Evolutionary conservation across 495 filamentous ascomycete species (phyloP).

Genomic region (Echria macrotheca): DNA sequence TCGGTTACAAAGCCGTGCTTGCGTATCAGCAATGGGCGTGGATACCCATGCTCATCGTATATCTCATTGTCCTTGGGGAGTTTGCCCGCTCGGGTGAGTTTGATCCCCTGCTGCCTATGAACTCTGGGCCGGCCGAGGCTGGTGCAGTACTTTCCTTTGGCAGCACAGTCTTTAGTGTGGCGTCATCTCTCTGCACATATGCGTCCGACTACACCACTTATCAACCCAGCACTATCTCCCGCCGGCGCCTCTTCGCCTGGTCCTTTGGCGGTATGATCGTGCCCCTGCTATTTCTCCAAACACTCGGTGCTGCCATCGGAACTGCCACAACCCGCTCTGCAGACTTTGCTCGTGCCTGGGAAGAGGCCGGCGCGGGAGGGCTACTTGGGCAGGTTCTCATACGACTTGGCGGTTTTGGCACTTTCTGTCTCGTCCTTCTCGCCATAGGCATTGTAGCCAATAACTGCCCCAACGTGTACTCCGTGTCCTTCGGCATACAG

Average conservation of each 20-base stretch:
- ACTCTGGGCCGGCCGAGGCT: not conserved
- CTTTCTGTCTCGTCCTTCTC: not conserved
- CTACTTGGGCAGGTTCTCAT: not conserved
- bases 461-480: not conserved
- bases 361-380: not conserved
- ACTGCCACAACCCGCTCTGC: not conserved
- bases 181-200: not conserved
- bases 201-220: not conserved
- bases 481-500: not conserved
- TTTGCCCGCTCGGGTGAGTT: slow-evolving; percentile 73
- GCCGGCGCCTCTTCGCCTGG: not conserved
- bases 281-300: not conserved
- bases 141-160: not conserved
- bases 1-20: slow-evolving; percentile 81
- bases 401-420: not conserved
- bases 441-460: not conserved
- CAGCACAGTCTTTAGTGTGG: not conserved
- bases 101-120: slow-evolving; percentile 55
- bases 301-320: not conserved
- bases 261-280: not conserved
- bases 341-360: not conserved
- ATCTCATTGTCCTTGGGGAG: slow-evolving; percentile 67
- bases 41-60: slow-evolving; percentile 61
- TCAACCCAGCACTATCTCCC: not conserved
- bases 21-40: slow-evolving; percentile 65